Evolutionary conservation across 192 early-diverging fungal species (phyloP), one percentile per base, ranked within the genome.

Genomic region (Backusella psychrophila): DNA sequence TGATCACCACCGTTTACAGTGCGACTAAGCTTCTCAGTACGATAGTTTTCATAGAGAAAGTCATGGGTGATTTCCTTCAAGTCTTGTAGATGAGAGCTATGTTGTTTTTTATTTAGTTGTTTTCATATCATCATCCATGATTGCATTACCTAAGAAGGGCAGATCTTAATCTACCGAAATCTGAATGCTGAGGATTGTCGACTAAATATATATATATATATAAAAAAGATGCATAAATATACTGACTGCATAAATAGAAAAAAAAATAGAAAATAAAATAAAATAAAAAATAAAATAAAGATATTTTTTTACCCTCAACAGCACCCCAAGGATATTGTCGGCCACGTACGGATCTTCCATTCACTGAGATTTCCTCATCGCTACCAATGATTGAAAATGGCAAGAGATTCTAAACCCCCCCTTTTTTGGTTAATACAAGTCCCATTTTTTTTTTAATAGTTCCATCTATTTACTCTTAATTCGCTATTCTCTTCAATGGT

Each of bases 401-500:
- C 77, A 99, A 85, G 83, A 95, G 87, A 26, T 86, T 84, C 72
- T 77, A 65, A 49, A 39, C 14, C 42, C 12, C 42, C 12, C 12
- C 42, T 59, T 19, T 29, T 15, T 65, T 31, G n/a, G 63, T 65
- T 12, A 65, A 65, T 65, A 15, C 15, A 4, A 14, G 0, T 17
- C 15, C 14, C 15, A 4, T 15, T 44, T 14, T 44, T 14, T n/a
- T 44, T 44, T 70, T 29, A 39, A 46, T 72, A 34, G 6, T 8
- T 44, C 31, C 31, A 44, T 44, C 11, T 38, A 35, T 52, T 75
- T 69, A 79, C 80, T 76, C 97, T 87, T 73, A 99, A 88, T 86
- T 97, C 96, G 69, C 94, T 91, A 87, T 98, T 99, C 85, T 99
- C 97, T 83, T 99, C 98, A 65, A 95, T 90, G 2, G 95, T 98